Base-by-base conservation (phyloP, 2,329 filamentous ascomycete genomes). In the Cadophora malorum region DNA sequence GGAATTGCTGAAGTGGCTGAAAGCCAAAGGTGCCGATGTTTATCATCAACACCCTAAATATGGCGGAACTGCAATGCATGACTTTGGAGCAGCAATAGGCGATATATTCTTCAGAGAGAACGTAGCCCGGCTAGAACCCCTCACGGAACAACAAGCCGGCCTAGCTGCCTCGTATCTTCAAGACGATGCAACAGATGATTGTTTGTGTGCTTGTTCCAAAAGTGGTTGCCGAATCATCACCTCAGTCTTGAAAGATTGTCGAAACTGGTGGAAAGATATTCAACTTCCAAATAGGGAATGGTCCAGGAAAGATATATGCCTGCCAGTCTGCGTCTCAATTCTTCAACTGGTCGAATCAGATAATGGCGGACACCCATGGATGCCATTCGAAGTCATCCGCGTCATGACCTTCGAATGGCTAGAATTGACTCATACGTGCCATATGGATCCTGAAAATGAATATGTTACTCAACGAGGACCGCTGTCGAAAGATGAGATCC, bases 371-470 rank as follows among this genome's bases (percentile, higher is more conserved):
- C 6, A 33, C 23, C 38, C 38, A 21, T 61, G 58, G 58, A 61
- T 50, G 12, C 38, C 23, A n/a, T 25, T n/a, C 28, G 38, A 61
- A 21, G 25, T 31, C 25, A n/a, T 61, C 9, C 58, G 58, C 6
- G 14, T 61, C 12, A 25, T 47, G 58, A 50, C 58, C 7, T 61
- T 61, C 23, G 58, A 61, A n/a, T 61, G 38, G 38, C 14, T 61
- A 16, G 58, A 49, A 21, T 25, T 61, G 14, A 61, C 58, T 47
- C 58, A 47, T 31, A 61, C 58, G 16, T 61, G 58, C 58, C 58
- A 61, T 19, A 3, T 23, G 16, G 58, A 61, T 45, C 38, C 38
- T 10, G n/a, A 2, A 12, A 8, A 9, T n/a, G 33, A 35, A 9
- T 35, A 5, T 35, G 9, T 4, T 14, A 1, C 3, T 45, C n/a